Evolutionary conservation across 768 basidiomycete genomes (phyloP), one percentile per base, ranked within the genome.

Genomic region (Serpula lacrymans): DNA sequence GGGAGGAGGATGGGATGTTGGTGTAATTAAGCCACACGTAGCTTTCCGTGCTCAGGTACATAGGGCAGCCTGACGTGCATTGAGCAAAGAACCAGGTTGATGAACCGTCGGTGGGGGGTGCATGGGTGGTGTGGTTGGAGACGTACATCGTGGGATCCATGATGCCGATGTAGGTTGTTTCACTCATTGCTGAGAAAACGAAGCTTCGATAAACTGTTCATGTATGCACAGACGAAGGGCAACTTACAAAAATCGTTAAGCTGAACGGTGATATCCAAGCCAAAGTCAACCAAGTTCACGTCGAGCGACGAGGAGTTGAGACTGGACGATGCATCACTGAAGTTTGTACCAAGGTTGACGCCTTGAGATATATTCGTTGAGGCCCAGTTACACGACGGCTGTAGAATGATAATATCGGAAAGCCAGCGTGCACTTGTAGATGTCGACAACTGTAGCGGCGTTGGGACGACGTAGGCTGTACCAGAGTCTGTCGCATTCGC

Each of bases 361-460:
- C 49, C 29, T 5, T 44, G 1, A 3, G 52, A 52, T 12, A 60
- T 27, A 33, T 61, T 59, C 5, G 59, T 62, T 10, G 46, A 40
- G 20, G 57, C 42, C 57, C 56, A 60, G n/a, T 47, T 51, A 34
- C 58, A 60, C 3, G 36, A 34, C 1, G 58, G 58, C 18, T 59
- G 56, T 21, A 61, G 24, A 34, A 51, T 51, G 3, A 52, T 45
- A 12, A 62, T 57, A 34, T 60, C 58, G 14, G 49, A 46, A 22
- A 62, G 23, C 59, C 57, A 60, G 38, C 57, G 54, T 16, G 59
- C 51, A 5, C 16, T 46, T 11, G 46, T 54, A 1, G 52, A 29
- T 4, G 41, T 45, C 9, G 51, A 10, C 1, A 60, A 31, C 25
- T 52, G 22, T 20, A 48, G 21, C 14, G 58, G 58, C 3, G 21